phyloP scores from a whole-genome alignment of 495 filamentous ascomycete genomes.

The Pseudevernia furfuracea region DNA sequence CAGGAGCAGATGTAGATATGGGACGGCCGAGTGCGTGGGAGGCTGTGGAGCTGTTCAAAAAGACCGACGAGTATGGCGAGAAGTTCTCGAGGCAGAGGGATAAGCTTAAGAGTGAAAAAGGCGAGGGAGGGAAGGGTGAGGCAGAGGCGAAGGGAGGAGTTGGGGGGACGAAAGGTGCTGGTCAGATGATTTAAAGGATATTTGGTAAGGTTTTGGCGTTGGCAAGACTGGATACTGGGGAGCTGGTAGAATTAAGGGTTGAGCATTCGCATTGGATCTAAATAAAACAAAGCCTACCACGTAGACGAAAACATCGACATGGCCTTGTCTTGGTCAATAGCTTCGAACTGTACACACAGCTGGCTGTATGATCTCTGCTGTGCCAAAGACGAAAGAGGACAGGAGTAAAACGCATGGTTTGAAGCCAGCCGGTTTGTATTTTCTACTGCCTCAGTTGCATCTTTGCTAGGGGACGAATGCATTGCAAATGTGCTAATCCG shows the following conservation, averaged over 20 bases:
- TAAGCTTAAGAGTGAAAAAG: conserved; percentile 3
- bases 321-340: not conserved
- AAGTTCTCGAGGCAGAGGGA: conserved; percentile 32
- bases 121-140: not conserved
- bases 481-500: not conserved
- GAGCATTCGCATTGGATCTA: not conserved
- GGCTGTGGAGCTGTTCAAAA: conserved; percentile 44
- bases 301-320: not conserved
- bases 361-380: not conserved
- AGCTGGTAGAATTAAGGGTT: not conserved
- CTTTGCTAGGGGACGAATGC: not conserved
- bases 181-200: conserved; percentile 4
- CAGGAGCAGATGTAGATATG: conserved; percentile 44
- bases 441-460: not conserved
- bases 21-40: conserved; percentile 42
- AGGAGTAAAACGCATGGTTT: not conserved
- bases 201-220: not conserved
- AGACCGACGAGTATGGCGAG: conserved; percentile 41
- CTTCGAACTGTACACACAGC: not conserved
- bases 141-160: conserved; percentile 9
- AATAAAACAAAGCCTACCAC: not conserved
- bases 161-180: conserved; percentile 17
- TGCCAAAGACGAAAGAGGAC: not conserved
- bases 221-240: not conserved
- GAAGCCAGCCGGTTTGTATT: not conserved